These are phyloP conservation scores for Epichloe gansuensis DNA, from an alignment of 2,329 filamentous ascomycete species.

Conservation along the genomic window DNA sequence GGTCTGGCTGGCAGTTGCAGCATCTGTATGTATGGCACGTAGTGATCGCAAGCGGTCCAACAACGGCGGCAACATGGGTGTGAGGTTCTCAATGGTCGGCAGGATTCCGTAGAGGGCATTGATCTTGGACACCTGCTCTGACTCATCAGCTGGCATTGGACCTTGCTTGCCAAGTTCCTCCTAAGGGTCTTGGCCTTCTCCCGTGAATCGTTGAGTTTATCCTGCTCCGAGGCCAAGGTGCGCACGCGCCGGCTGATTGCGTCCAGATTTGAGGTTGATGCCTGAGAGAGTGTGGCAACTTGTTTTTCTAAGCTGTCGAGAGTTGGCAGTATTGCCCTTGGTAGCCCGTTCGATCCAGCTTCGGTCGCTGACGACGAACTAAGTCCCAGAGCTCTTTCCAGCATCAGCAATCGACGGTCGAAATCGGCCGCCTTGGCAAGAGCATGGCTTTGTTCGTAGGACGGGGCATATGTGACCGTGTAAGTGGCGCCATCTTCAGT, in stretches of 20 bases:
- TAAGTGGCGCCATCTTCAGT: slow-evolving; percentile 36
- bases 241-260: slow-evolving; percentile 57
- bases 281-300: slow-evolving; percentile 60
- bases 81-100: slow-evolving; percentile 74
- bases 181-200: slow-evolving; percentile 50
- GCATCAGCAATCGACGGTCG: slow-evolving; percentile 62
- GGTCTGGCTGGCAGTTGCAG: slow-evolving; percentile 67
- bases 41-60: slow-evolving; percentile 78
- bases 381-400: slow-evolving; percentile 75
- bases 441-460: slow-evolving; percentile 55
- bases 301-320: slow-evolving; percentile 73
- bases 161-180: slow-evolving; percentile 42
- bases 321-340: slow-evolving; percentile 66
- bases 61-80: slow-evolving; percentile 73
- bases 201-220: slow-evolving; percentile 54
- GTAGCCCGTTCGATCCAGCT: slow-evolving; percentile 41
- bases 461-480: slow-evolving; percentile 51
- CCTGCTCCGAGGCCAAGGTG: slow-evolving; percentile 59
- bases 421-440: slow-evolving; percentile 79
- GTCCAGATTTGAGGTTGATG: slow-evolving; percentile 62
- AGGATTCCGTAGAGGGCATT: slow-evolving; percentile 84
- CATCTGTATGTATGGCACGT: slow-evolving; percentile 73
- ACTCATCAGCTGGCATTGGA: slow-evolving; percentile 33
- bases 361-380: slow-evolving; percentile 56
- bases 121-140: slow-evolving; percentile 73